A percentile compares a stretch with the other conserved stretches of the same genome.
These are phyloP conservation scores for Colletotrichum trifolii DNA, from an alignment of 2,329 filamentous ascomycete genomes.

Conservation along the genomic window DNA sequence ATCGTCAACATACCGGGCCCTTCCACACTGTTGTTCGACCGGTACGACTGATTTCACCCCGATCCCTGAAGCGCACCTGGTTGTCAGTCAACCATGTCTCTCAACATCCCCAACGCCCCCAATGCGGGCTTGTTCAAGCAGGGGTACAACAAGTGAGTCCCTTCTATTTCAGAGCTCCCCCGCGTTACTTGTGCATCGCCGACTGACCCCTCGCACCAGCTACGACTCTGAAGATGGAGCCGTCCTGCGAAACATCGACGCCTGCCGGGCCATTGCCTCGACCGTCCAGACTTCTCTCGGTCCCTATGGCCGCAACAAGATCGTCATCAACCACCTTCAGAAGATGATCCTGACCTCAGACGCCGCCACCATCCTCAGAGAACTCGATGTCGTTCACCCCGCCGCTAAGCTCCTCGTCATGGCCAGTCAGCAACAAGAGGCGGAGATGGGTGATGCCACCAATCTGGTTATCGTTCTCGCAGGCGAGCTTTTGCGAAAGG, in stretches of 20 bases:
- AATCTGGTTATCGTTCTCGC: conserved; percentile 97
- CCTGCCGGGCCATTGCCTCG: conserved; percentile 93
- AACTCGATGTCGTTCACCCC: conserved; percentile 98
- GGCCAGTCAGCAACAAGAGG: conserved; percentile 98
- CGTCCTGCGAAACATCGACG: conserved; percentile 97
- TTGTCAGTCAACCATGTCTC: conserved; percentile 75
- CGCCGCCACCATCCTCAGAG: conserved; percentile 94
- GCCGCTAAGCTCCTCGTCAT: conserved; percentile 98
- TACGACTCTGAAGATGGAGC: conserved; percentile 99
- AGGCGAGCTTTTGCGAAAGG: conserved; percentile 95
- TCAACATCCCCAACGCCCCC: conserved; percentile 93
- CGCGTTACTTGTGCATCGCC: conserved; percentile 35
- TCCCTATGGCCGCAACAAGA: conserved; percentile 98
- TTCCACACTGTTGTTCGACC: conserved; percentile 30
- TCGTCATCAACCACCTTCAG: conserved; percentile 99
- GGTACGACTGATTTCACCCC: conserved; percentile 19
- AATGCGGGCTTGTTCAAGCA: conserved; percentile 95
- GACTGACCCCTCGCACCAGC: conserved; percentile 64
- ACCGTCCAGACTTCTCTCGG: conserved; percentile 98
- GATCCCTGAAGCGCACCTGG: conserved; percentile 23
- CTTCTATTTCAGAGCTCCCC: conserved; percentile 36
- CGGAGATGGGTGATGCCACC: conserved; percentile 98
- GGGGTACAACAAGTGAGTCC: conserved; percentile 90
- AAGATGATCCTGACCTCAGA: conserved; percentile 99
- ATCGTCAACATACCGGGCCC: conserved; percentile 29